Conservation (phyloP, 2,329 filamentous ascomycete species). For the Fusarium sublunatum region DNA sequence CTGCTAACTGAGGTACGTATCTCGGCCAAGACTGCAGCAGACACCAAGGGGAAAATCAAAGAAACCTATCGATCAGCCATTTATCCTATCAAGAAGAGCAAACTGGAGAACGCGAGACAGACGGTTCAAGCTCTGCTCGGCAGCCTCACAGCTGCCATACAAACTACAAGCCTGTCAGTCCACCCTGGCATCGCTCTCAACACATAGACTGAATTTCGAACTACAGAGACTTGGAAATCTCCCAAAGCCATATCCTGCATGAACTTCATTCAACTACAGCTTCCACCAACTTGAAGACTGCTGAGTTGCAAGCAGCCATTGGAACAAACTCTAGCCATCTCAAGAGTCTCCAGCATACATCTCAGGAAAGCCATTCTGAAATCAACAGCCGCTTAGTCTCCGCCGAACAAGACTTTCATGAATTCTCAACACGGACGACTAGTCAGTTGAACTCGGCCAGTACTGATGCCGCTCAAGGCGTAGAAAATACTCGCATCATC, state of each 20-base stretch:
- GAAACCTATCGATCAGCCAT: not conserved
- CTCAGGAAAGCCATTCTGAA: not conserved
- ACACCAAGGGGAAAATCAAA: conserved; percentile 1
- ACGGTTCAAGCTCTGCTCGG: not conserved
- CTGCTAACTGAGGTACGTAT: not conserved
- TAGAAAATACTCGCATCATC: not conserved
- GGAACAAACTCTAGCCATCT: not conserved
- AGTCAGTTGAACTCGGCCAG: not conserved
- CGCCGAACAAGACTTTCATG: not conserved
- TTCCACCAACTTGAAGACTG: too few species aligned
- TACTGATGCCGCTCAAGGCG: not conserved
- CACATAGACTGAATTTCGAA: not conserved
- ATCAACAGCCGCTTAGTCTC: not conserved
- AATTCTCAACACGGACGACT: not conserved
- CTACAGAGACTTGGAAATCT: not conserved
- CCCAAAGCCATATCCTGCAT: not conserved
- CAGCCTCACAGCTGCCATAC: not conserved
- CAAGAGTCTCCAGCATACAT: not conserved
- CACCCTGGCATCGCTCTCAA: not conserved
- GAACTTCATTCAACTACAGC: not conserved
- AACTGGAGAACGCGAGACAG: not conserved
- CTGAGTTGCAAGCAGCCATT: not conserved
- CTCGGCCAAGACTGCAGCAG: not conserved
- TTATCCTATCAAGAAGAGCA: conserved; percentile 2
- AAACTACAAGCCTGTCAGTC: not conserved